Evolutionary conservation across 169 alveolate species (phyloP).

Genomic region (Plasmodium coatneyi): DNA sequence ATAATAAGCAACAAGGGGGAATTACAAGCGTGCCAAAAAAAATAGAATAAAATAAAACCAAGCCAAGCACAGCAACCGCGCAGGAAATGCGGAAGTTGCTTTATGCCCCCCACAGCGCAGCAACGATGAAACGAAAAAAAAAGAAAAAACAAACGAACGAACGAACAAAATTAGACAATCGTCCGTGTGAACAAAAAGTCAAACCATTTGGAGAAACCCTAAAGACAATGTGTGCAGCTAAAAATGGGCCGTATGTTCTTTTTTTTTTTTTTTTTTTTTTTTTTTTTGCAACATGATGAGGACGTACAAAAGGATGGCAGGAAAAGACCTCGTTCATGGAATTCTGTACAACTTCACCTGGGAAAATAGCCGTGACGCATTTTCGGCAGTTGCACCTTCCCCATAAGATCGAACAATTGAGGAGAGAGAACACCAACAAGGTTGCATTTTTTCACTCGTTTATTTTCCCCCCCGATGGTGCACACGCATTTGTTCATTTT

Average conservation of each 20-base stretch:
- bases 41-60: background rate
- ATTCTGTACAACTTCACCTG: background rate
- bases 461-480: background rate
- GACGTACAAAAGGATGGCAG: background rate
- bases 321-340: background rate
- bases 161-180: background rate
- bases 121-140: background rate
- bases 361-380: background rate
- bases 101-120: background rate
- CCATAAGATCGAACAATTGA: background rate
- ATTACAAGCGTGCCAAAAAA: background rate
- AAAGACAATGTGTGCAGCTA: background rate
- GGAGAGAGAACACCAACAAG: background rate
- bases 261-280: background rate
- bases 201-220: background rate
- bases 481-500: background rate
- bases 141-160: background rate
- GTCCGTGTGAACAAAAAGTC: background rate
- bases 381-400: background rate
- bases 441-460: background rate
- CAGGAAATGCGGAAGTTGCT: background rate
- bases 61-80: background rate
- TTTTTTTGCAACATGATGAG: background rate
- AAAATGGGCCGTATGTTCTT: background rate
- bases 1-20: background rate